A percentile compares a stretch with the other conserved stretches of the same genome.
phyloP scores from a whole-genome alignment of 139 green algal species.

The Mesostigma viride region DNA sequence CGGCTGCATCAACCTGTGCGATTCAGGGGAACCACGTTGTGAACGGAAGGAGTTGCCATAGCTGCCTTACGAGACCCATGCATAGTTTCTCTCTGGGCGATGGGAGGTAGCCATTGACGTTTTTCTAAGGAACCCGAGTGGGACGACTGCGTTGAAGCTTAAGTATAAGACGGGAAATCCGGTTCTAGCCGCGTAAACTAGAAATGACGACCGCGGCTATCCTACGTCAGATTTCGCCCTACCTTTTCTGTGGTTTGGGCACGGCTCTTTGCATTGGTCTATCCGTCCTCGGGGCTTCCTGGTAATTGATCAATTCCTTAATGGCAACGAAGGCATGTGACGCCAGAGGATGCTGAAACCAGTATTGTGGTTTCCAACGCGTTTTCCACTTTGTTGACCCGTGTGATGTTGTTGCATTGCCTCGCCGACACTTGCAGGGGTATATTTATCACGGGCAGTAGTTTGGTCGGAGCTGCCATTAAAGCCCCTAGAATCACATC shows the following conservation, averaged over 20 bases:
- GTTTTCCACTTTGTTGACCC: conserved; percentile 1
- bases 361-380: background rate
- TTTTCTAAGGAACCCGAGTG: background rate
- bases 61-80: too few species aligned
- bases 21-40: too few species aligned
- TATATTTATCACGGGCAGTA: conserved; percentile 97
- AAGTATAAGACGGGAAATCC: too few species aligned
- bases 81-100: too few species aligned
- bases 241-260: conserved; percentile 75
- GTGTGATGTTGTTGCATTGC: background rate
- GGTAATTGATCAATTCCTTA: conserved; percentile 35
- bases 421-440: conserved; percentile 55
- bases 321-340: background rate
- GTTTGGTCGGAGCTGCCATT: conserved; percentile 85
- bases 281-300: conserved; percentile 86
- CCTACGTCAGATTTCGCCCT: conserved; percentile 59
- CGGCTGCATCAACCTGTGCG: too few species aligned
- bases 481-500: conserved; percentile 87
- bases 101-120: too few species aligned
- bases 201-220: too few species aligned
- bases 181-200: too few species aligned
- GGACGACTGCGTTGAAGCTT: conserved; percentile 19
- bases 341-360: background rate
- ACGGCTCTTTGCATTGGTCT: conserved; percentile 78
- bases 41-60: too few species aligned